Conservation (phyloP, 208 protist genomes). For the Trypanosoma platydactyli region DNA sequence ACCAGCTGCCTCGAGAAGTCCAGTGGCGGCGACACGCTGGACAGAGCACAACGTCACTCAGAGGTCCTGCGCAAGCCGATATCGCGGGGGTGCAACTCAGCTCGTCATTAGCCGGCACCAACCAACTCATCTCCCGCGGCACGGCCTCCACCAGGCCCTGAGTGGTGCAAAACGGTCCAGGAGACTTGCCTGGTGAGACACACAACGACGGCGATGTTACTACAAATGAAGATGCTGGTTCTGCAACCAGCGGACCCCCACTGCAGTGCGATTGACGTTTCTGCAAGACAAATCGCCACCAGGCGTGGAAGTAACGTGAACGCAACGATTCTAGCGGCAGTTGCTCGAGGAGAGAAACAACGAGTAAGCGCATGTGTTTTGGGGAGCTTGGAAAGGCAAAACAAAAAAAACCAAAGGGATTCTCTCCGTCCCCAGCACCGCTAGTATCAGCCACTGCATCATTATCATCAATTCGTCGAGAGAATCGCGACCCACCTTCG, state of each 20-base stretch:
- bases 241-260: not conserved
- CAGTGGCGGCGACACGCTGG: no score
- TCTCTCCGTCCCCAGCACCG: not conserved
- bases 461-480: not conserved
- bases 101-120: not conserved
- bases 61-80: no score
- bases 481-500: no score
- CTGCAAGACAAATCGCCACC: conserved; percentile 14
- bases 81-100: no score
- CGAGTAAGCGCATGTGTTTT: not conserved
- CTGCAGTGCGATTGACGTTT: not conserved
- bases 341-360: not conserved
- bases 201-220: not conserved
- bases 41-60: no score
- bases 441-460: not conserved
- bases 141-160: not conserved
- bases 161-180: not conserved
- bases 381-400: not conserved
- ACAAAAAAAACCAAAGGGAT: no score
- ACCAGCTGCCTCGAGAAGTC: not conserved
- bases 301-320: conserved; percentile 25
- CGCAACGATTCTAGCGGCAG: not conserved
- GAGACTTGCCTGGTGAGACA: not conserved
- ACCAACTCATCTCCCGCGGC: not conserved
- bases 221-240: not conserved